These are phyloP conservation scores for Clitopilus hobsonii DNA, from an alignment of 768 basidiomycete species.

Conservation along the genomic window DNA sequence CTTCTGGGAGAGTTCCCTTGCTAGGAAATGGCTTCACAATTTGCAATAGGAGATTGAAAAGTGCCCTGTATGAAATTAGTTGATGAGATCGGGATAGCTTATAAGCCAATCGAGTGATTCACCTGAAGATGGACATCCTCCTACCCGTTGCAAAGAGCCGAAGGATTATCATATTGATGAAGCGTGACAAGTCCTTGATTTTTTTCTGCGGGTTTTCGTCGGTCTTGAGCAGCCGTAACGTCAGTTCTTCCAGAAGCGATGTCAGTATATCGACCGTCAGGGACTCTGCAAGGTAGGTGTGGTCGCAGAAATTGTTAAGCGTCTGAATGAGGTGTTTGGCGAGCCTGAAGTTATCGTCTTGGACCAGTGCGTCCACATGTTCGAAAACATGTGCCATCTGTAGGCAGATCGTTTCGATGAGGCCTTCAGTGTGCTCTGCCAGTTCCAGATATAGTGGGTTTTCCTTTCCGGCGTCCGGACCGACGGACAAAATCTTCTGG, in stretches of 20 bases:
- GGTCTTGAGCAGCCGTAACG: conserved; percentile 86
- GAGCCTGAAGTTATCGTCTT: conserved; percentile 82
- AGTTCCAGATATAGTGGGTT: conserved; percentile 72
- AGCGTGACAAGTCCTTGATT: conserved; percentile 89
- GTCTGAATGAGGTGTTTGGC: conserved; percentile 98
- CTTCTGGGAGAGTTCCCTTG: conserved; percentile 66
- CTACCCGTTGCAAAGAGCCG: conserved; percentile 88
- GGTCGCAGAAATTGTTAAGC: conserved; percentile 91
- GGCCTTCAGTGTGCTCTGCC: conserved; percentile 73
- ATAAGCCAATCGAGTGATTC: conserved; percentile 16
- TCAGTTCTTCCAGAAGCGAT: conserved; percentile 87
- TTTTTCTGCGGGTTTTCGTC: conserved; percentile 82
- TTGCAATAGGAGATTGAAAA: conserved; percentile 79
- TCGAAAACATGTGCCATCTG: conserved; percentile 94
- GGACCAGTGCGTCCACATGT: conserved; percentile 63
- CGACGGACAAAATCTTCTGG: conserved; percentile 77
- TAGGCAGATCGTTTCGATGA: conserved; percentile 86
- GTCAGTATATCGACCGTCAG: conserved; percentile 82
- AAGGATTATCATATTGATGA: conserved; percentile 98
- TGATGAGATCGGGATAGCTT: conserved; percentile 4
- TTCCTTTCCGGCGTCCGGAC: conserved; percentile 67
- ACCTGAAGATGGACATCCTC: conserved; percentile 91
- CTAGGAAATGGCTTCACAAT: conserved; percentile 81
- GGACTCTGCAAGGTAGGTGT: conserved; percentile 81
- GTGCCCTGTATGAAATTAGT: conserved; percentile 39